Evolutionary conservation across 2,329 filamentous ascomycete species (phyloP), one percentile per base, ranked within the genome.

Genomic region (Fusarium humuli): DNA sequence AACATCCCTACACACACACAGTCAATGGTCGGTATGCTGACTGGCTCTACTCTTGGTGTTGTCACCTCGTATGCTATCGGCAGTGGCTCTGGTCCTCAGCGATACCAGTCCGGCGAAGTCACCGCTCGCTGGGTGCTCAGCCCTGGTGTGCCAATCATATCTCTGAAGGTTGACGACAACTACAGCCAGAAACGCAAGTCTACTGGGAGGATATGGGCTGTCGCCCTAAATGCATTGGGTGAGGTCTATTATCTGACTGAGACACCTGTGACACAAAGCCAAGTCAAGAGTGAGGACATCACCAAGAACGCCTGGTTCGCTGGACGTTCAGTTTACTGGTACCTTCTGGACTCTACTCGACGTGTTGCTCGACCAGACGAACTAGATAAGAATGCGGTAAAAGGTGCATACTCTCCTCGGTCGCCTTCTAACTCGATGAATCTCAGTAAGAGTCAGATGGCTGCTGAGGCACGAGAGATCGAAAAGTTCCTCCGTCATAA

Each of bases 91-190:
- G 81, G 88, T 25, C 88, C 91, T 53, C 85, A 88, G 57, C 87
- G 91, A 60, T 88, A 91, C 69, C 84, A 86, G 40, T 88, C 89
- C 42, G 94, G 94, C 6, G 92, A 97, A 74, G 86, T 96, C 70
- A 97, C 93, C 41, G 92, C 93, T 34, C 92, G 92, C 71, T 98
- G 95, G 95, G 90, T 93, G 12, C 84, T 98, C 14, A 94, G 94
- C 76, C 96, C 96, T 5, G 96, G 96, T 42, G 94, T 98, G 5
- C 96, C 96, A 0, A 96, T 99, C 66, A 87, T 98, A 57, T 88
- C 90, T 2, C 89, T 99, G 65, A 88, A 88, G 46, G 88, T 97
- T 9, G 96, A 99, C 75, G 94, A 97, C 29, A 89, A 89, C 55
- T 96, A 94, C 79, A 94, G 87, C 50, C 79, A 86, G 27, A 91